Percentiles rank a stretch among this genome's conserved stretches.
phyloP scores from a whole-genome alignment of 495 filamentous ascomycete genomes.

The Xylaria flabelliformis region DNA sequence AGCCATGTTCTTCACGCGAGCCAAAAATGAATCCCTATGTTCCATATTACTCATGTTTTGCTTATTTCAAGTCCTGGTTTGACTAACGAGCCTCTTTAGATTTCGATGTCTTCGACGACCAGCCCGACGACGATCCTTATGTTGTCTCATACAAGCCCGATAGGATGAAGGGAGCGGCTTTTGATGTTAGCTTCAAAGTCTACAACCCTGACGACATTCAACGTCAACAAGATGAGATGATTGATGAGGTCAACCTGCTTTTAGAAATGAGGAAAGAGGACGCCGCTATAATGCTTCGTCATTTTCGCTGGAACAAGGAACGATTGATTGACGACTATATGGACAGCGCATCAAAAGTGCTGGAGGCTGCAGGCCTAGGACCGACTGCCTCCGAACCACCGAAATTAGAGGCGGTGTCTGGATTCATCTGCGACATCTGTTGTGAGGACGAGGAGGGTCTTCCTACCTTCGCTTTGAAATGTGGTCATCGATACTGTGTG shows the following conservation, averaged over 20 bases:
- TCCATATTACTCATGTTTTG: background rate
- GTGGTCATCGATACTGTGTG: conserved; percentile 93
- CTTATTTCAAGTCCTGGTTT: background rate
- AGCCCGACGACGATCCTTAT: conserved; percentile 73
- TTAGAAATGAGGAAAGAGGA: conserved; percentile 86
- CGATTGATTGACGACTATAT: conserved; percentile 93
- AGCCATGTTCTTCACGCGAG: background rate
- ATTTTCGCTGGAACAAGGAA: conserved; percentile 95
- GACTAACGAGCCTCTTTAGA: conserved; percentile 52
- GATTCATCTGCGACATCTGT: conserved; percentile 93
- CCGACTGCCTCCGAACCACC: conserved; percentile 66
- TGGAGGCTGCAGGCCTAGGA: conserved; percentile 88
- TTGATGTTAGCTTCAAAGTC: conserved; percentile 85
- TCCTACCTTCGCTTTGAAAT: conserved; percentile 94
- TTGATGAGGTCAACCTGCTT: conserved; percentile 88
- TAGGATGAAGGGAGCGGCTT: conserved; percentile 71
- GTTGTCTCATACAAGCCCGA: conserved; percentile 79
- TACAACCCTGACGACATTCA: conserved; percentile 81
- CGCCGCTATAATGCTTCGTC: conserved; percentile 84
- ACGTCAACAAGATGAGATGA: conserved; percentile 78
- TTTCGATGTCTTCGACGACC: conserved; percentile 69
- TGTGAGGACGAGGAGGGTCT: conserved; percentile 84
- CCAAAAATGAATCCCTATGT: background rate
- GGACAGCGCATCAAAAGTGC: conserved; percentile 75
- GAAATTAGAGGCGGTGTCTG: conserved; percentile 70